Evolutionary conservation across 805 yeast species (phyloP).

Genomic region (Candida palmyrensis): DNA sequence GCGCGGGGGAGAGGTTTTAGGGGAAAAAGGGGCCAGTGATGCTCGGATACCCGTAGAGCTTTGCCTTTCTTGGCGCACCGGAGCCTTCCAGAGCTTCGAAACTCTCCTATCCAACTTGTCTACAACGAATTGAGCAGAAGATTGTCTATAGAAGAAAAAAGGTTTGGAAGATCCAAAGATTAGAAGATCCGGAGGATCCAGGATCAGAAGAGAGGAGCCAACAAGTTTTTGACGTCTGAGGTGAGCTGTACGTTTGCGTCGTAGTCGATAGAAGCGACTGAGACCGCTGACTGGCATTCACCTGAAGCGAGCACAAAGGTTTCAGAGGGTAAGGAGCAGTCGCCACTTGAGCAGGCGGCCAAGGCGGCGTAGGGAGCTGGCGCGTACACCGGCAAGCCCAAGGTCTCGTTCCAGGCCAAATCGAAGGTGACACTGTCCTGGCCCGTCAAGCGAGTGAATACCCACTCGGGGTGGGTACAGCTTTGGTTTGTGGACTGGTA

Average conservation of each 20-base stretch:
- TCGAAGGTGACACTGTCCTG: constrained; percentile 23
- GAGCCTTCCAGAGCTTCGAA: too few species aligned
- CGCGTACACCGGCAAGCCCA: constrained; percentile 21
- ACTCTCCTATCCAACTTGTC: too few species aligned
- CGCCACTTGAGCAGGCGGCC: constrained; percentile 35
- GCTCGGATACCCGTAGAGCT: too few species aligned
- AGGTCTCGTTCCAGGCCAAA: constrained; percentile 34
- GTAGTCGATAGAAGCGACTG: constrained; percentile 45
- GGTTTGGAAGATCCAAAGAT: too few species aligned
- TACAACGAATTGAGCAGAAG: too few species aligned
- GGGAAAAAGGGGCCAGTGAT: too few species aligned
- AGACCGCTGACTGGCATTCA: constrained; percentile 39
- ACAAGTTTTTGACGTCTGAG: constrained; percentile 8
- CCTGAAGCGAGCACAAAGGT: constrained; percentile 20
- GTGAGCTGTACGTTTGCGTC: constrained; percentile 27
- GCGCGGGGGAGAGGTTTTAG: too few species aligned
- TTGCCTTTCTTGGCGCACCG: too few species aligned
- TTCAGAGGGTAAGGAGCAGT: constrained; percentile 42
- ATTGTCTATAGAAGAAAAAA: too few species aligned
- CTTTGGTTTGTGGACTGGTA: constrained; percentile 15
- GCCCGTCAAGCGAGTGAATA: constrained; percentile 31
- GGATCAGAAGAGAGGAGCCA: too few species aligned
- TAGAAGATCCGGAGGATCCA: too few species aligned
- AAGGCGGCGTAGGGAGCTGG: constrained; percentile 13
- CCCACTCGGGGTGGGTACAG: constrained; percentile 11